Base-by-base conservation (phyloP, 2,329 filamentous ascomycete genomes). In the Rhinocladiella mackenziei region DNA sequence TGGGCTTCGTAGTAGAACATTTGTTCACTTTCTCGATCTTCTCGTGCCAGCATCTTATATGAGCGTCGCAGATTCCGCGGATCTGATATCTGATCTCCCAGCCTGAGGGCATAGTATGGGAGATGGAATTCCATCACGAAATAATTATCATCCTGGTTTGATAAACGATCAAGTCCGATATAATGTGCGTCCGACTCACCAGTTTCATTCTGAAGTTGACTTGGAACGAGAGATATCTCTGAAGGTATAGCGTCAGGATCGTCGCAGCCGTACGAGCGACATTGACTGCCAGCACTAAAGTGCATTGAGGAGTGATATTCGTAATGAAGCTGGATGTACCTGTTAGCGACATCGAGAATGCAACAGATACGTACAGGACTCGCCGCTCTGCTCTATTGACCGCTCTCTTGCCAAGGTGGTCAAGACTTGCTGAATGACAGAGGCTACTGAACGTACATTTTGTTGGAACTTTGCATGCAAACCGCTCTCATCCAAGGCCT, bases 81-180 rank as follows among this genome's bases (percentile, higher is more conserved):
- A 17, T 39, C 33, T 5, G 2, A 2, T 11, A n/a, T 20, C 3
- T 14, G 6, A 8, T 13, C 8, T 8, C 39, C 26, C 28, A 17
- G 9, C 4, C 45, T 41, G 11, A 48, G 15, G n/a, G 41, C 45
- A 26, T 15, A 38, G 34, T 45, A 48, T 2, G 45, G 32, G 17
- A 48, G 40, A 19, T 48, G 45, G 26, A 48, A 48, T 4, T 48
- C 45, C 41, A 48, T 39, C 7, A 20, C 26, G 22, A 45, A 48
- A 7, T 19, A 13, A 8, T n/a, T 10, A 6, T 28, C 9, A 17
- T 40, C 33, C 42, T 42, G 22, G 7, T 26, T 26, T 26, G 11
- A 26, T 11, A n/a, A n/a, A n/a, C n/a, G n/a, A n/a, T n/a, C n/a
- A n/a, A n/a, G n/a, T n/a, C n/a, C n/a, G n/a, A n/a, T n/a, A n/a